phyloP scores from a whole-genome alignment of 208 protist genomes.

The Leishmania braziliensis region DNA sequence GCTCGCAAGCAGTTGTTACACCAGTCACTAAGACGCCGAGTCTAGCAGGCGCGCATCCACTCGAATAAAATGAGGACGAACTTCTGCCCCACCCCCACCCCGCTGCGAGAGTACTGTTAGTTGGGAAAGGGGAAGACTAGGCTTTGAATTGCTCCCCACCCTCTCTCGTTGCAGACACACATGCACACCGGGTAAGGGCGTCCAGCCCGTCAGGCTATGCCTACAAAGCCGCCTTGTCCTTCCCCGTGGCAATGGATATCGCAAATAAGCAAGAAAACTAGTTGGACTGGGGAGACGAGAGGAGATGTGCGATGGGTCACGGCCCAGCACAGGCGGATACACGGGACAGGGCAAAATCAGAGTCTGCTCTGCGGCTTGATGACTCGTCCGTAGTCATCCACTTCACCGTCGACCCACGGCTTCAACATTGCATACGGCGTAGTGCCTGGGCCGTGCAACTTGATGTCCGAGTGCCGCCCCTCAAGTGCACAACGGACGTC shows the following conservation, averaged over 20 bases:
- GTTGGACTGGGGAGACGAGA: not conserved
- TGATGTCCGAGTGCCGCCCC: conserved; percentile 39
- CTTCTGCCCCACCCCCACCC: not conserved
- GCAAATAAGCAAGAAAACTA: not conserved
- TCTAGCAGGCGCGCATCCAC: not conserved
- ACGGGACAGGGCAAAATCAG: conserved; percentile 4
- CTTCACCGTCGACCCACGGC: conserved; percentile 39
- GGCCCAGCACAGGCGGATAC: not conserved
- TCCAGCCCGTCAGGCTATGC: not conserved
- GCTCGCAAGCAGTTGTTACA: not conserved
- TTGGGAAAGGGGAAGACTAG: not conserved
- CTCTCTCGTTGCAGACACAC: not conserved
- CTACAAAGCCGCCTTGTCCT: not conserved
- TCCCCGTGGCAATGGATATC: not conserved
- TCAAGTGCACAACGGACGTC: conserved; percentile 45
- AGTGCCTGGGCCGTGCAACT: conserved; percentile 33
- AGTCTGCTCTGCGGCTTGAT: conserved; percentile 9
- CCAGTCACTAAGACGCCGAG: not conserved
- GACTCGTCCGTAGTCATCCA: conserved; percentile 31
- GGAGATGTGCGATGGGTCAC: not conserved
- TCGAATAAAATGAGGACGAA: not conserved
- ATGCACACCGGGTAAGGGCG: too few relatives aligned
- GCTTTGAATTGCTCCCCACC: not conserved
- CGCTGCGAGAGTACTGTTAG: not conserved
- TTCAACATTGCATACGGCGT: conserved; percentile 44